A percentile compares a stretch with the other conserved stretches of the same genome.
phyloP scores from a whole-genome alignment of 441 rosid genomes.

The Corymbia citriodora region DNA sequence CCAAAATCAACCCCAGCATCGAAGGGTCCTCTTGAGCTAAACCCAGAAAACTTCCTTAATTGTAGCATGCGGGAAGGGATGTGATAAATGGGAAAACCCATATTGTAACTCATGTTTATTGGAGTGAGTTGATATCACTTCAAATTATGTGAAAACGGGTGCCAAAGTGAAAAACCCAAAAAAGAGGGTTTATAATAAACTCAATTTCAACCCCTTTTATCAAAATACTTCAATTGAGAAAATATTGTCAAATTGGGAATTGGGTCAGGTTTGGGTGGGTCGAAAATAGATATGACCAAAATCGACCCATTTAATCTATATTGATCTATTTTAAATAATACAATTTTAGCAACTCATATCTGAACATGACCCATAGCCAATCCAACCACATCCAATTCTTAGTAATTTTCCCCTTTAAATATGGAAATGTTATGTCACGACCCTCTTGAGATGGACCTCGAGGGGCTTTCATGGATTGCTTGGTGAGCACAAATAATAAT shows the following conservation, averaged over 20 bases:
- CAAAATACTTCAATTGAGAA: not conserved
- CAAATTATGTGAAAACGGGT: not conserved
- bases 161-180: not conserved
- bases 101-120: not conserved
- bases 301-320: not conserved
- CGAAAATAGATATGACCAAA: not conserved
- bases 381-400: not conserved
- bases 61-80: not conserved
- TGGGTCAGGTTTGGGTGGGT: rapidly evolving
- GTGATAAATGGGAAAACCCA: not conserved
- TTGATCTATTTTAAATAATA: not conserved
- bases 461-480: not conserved
- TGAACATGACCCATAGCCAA: not conserved
- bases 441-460: not conserved
- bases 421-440: not conserved
- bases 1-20: not conserved
- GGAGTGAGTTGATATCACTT: not conserved
- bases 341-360: not conserved
- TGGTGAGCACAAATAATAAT: not conserved
- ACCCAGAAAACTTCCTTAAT: not conserved
- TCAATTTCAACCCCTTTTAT: not conserved
- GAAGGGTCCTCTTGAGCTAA: not conserved
- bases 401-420: not conserved
- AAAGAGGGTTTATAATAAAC: not conserved
- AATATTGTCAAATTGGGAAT: not conserved